Base-by-base conservation (phyloP, 1,284 basidiomycete species). In the Cystobasidium sp. region DNA sequence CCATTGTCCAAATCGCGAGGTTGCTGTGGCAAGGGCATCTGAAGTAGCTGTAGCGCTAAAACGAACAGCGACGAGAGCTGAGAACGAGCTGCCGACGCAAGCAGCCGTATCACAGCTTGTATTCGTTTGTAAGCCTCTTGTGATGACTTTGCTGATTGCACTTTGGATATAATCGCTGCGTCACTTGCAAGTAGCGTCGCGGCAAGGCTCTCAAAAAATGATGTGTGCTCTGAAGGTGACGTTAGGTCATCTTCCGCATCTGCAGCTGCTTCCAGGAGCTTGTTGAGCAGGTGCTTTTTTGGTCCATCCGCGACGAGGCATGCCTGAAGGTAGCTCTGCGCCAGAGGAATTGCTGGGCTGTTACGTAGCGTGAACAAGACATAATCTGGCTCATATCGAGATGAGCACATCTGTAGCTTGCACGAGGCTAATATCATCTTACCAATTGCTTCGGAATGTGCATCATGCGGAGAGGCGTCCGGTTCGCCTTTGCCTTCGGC, bases 21-120 rank as follows among this genome's bases (percentile, higher is more conserved):
- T 1, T 8, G 8, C 8, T n/a, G 14, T 2, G 16, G 8, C 14
- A 49, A 47, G 8, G n/a, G 22, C 7, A 43, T 20, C 46, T 66
- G 64, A 47, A 66, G 20, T 6, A 66, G 39, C 24, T 66, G 64
- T 6, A 66, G 51, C 41, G 46, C 31, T 12, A 66, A 12, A 16
- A 66, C 47, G 39, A 66, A 66, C 8, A 53, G 49, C 18, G 64
- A 66, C 7, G 64, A 66, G 10, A 53, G 51, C 41, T 66, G 64
- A 66, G 52, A 16, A 8, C 46, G 47, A 1, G 64, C 64, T 31
- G 49, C 64, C 6, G 41, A 6, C 18, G 49, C 7, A 1, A 66
- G 51, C 12, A 66, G 49, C 20, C 39, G 7, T 12, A 66, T 47
- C 6, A 31, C 7, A n/a, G 64, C 31, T 24, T 43, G 31, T 1